Conservation (phyloP, 2,329 filamentous ascomycete genomes). For the Ceratocystis colombiana region DNA sequence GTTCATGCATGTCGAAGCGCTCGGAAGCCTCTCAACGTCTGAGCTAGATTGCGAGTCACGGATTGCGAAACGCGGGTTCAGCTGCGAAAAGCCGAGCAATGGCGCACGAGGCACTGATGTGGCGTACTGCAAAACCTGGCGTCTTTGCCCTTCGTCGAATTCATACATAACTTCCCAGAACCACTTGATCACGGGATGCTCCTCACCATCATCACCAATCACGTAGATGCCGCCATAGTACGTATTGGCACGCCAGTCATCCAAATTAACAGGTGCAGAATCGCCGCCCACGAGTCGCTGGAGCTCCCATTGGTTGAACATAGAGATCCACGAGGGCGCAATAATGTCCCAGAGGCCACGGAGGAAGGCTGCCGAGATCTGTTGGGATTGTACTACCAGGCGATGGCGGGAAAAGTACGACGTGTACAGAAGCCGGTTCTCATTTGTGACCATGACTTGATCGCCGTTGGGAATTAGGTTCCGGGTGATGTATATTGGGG, state of each 20-base stretch:
- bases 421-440: conserved; percentile 89
- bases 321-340: conserved; percentile 82
- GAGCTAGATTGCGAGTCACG: conserved; percentile 53
- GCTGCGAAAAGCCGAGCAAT: conserved; percentile 73
- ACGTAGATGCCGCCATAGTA: conserved; percentile 78
- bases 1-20: conserved; percentile 93
- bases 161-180: conserved; percentile 86
- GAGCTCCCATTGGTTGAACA: conserved; percentile 96
- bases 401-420: conserved; percentile 82
- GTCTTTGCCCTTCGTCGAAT: conserved; percentile 64
- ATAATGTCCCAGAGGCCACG: conserved; percentile 79
- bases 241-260: conserved; percentile 75
- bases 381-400: conserved; percentile 64
- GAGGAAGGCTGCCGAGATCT: conserved; percentile 81
- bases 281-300: conserved; percentile 90
- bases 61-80: conserved; percentile 82
- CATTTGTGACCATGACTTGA: conserved; percentile 71
- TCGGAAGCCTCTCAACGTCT: conserved; percentile 66
- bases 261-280: conserved; percentile 71
- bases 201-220: conserved; percentile 76
- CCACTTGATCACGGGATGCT: conserved; percentile 73
- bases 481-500: conserved; percentile 50
- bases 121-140: conserved; percentile 89
- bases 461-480: conserved; percentile 70
- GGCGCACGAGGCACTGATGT: conserved; percentile 87